Base-by-base conservation (phyloP, 2,329 filamentous ascomycete species). In the Hypocrella siamensis region DNA sequence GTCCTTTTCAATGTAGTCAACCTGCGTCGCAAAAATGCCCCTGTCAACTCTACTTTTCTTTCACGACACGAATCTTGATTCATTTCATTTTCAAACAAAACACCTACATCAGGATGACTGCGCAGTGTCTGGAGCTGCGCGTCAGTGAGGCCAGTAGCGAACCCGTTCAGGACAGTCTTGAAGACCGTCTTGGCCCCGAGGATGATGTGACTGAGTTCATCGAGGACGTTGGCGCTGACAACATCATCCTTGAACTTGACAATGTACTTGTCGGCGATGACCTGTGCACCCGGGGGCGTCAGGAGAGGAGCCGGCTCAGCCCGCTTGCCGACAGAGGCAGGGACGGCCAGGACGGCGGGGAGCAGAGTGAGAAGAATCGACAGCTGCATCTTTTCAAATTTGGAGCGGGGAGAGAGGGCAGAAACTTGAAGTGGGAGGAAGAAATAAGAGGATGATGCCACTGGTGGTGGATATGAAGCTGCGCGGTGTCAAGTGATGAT, bases 1-100 rank as follows among this genome's bases (percentile, higher is more conserved):
- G 34, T 61, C 54, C 31, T 51, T 49, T 42, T 59, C 53, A 18
- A 59, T 42, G 37, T 51, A 57, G 3, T 49, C 47, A 27, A 57
- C 51, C 41, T 45, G 25, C 25, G n/a, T n/a, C n/a, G n/a, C n/a
- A n/a, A n/a, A n/a, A n/a, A n/a, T n/a, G n/a, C n/a, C n/a, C n/a
- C n/a, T n/a, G n/a, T n/a, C n/a, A n/a, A n/a, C n/a, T n/a, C n/a
- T n/a, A n/a, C n/a, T n/a, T n/a, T n/a, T n/a, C n/a, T n/a, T n/a
- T n/a, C n/a, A n/a, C n/a, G n/a, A n/a, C n/a, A n/a, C n/a, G n/a
- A n/a, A n/a, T n/a, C n/a, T n/a, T n/a, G n/a, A n/a, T 12, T 22
- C 19, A 25, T 25, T 29, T 38, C 26, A n/a, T n/a, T n/a, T n/a
- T n/a, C n/a, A n/a, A n/a, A n/a, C n/a, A 17, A 10, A 11, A 17